Evolutionary conservation across 176 grass and related monocot species (phyloP).

Genomic region (Rhynchospora pubera): DNA sequence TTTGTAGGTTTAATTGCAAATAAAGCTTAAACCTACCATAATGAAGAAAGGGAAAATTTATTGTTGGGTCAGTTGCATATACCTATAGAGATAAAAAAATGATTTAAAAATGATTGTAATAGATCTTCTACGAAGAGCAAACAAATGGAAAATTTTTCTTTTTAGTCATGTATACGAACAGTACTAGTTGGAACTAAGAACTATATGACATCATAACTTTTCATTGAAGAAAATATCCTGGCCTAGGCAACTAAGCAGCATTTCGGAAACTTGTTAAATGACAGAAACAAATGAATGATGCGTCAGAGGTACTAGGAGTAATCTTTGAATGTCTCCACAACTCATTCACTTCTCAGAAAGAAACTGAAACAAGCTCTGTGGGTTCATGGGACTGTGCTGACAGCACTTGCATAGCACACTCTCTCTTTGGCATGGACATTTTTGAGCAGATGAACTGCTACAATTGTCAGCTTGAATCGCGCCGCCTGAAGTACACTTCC

Average conservation of each 20-base stretch:
- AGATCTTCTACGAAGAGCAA: neutral
- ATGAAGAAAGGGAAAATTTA: neutral
- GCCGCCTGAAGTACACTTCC: slow-evolving; percentile 81
- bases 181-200: neutral
- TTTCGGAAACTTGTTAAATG: neutral
- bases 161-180: neutral
- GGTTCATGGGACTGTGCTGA: slow-evolving; percentile 91
- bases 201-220: neutral
- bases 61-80: slow-evolving; percentile 13
- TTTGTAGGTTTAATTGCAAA: neutral
- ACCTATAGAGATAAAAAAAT: neutral
- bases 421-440: slow-evolving; percentile 86
- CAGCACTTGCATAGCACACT: slow-evolving; percentile 71
- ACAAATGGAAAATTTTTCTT: neutral
- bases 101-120: neutral
- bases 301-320: slow-evolving; percentile 87
- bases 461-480: slow-evolving; percentile 65
- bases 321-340: slow-evolving; percentile 95
- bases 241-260: neutral
- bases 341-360: slow-evolving; percentile 45
- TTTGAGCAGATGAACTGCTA: slow-evolving; percentile 86
- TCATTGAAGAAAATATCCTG: neutral
- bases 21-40: slow-evolving; percentile 10
- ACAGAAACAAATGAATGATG: slow-evolving; percentile 99
- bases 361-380: slow-evolving; percentile 20